Percentiles rank a stretch among this genome's conserved stretches.
Evolutionary conservation across 768 basidiomycete species (phyloP).

Genomic region (Symmetrospora coprosmae): DNA sequence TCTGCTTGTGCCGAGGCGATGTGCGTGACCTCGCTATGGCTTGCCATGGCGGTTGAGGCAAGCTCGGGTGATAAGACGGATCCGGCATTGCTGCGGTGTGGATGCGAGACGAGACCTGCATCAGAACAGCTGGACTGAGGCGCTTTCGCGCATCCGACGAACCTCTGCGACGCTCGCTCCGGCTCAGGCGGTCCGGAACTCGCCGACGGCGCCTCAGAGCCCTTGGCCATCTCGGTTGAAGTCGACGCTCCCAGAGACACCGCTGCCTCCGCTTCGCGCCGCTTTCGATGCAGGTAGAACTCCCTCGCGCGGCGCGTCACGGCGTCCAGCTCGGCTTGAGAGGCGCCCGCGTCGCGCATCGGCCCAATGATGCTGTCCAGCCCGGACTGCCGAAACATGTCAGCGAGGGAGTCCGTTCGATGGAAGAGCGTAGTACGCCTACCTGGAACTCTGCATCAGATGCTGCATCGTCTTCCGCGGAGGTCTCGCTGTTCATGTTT

Average conservation of each 20-base stretch:
- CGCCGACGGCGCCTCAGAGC: background rate
- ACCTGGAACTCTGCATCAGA: no score
- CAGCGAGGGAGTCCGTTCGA: no score
- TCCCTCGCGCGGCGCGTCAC: slow-evolving; percentile 20
- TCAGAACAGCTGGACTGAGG: background rate
- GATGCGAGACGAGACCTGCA: background rate
- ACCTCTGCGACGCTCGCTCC: background rate
- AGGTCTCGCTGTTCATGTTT: no score
- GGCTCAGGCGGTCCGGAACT: background rate
- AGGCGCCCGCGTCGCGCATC: slow-evolving; percentile 12
- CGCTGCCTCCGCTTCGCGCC: background rate
- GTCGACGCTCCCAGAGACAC: background rate
- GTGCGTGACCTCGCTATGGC: background rate
- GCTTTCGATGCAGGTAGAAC: slow-evolving; percentile 7
- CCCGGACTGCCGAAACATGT: slow-evolving; percentile 8
- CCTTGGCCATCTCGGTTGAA: slow-evolving; percentile 2
- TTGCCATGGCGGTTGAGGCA: background rate
- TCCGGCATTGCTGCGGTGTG: background rate
- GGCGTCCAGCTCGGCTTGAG: slow-evolving; percentile 18
- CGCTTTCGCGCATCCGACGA: background rate
- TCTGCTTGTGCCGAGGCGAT: background rate
- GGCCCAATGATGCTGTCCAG: slow-evolving; percentile 23
- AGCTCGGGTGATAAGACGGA: background rate
- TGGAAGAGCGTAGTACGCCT: no score
- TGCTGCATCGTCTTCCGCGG: no score